Conservation (phyloP, 331 rosid species). For the Saraca asoca region DNA sequence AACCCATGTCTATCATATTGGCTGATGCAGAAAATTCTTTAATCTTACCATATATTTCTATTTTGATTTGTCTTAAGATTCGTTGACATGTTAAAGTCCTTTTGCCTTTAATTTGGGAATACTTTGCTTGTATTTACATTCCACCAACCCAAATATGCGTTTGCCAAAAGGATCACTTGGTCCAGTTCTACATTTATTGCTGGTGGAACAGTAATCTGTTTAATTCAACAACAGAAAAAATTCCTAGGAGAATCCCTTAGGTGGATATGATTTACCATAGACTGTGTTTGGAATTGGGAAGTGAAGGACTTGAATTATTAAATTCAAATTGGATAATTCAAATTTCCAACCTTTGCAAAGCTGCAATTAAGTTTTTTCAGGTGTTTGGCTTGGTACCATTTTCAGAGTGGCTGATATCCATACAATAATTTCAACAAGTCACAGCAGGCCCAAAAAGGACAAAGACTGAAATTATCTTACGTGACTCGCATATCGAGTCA, state of each 20-base stretch:
- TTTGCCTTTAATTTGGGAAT: too few relatives aligned
- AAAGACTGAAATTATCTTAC: not conserved
- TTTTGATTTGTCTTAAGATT: slow-evolving; percentile 6
- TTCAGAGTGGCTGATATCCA: not conserved
- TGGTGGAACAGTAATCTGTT: not conserved
- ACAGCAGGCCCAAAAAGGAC: not conserved
- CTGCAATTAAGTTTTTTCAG: slow-evolving; percentile 1
- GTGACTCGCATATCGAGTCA: not conserved
- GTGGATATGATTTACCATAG: not conserved
- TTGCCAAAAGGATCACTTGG: too few relatives aligned
- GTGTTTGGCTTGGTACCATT: not conserved
- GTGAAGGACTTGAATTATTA: not conserved
- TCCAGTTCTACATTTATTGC: too few relatives aligned
- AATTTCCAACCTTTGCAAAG: slow-evolving; percentile 1
- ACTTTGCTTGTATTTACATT: not conserved
- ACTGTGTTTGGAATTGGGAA: not conserved
- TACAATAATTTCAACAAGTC: not conserved
- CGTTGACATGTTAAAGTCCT: too few relatives aligned
- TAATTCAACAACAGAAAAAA: not conserved
- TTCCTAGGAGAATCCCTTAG: not conserved
- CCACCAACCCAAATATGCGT: too few relatives aligned
- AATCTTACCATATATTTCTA: not conserved
- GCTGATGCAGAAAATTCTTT: slow-evolving; percentile 5
- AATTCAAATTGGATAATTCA: too few relatives aligned
- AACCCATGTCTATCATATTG: not conserved